Percentiles rank a stretch among this genome's conserved stretches.
Evolutionary conservation across 2,329 filamentous ascomycete genomes (phyloP).

Genomic region (Ophiostoma tasmaniense): DNA sequence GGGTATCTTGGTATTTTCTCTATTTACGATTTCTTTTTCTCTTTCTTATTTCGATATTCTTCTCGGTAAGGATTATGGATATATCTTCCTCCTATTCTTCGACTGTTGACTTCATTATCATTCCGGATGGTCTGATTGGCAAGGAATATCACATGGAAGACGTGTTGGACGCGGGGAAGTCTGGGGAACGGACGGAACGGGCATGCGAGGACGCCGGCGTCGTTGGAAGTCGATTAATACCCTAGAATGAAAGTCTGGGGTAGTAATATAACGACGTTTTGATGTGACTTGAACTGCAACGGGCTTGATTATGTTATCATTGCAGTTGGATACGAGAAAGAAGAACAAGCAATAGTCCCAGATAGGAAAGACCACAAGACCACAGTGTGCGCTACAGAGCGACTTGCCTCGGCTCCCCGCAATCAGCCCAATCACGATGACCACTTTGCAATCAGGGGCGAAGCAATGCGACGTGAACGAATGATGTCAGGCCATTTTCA

Average conservation of each 20-base stretch:
- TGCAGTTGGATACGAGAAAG: neutral
- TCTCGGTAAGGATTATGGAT: too few species aligned
- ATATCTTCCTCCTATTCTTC: too few species aligned
- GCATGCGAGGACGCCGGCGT: neutral
- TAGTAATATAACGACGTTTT: neutral
- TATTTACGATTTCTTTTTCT: too few species aligned
- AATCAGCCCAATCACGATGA: neutral
- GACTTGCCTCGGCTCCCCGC: conserved; percentile 3
- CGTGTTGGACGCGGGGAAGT: neutral
- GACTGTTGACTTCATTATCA: neutral
- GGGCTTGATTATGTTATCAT: neutral
- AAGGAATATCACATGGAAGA: neutral
- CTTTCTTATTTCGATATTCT: too few species aligned
- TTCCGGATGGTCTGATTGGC: neutral
- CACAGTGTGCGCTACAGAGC: neutral
- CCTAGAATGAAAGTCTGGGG: neutral
- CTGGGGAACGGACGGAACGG: neutral
- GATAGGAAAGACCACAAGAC: neutral
- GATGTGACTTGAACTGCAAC: too few species aligned
- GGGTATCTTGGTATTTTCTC: neutral
- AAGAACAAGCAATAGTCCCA: neutral
- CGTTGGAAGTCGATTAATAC: neutral
- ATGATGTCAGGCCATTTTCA: neutral
- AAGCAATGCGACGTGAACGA: neutral
- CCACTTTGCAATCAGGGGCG: conserved; percentile 3